A percentile compares a stretch with the other conserved stretches of the same genome.
These are phyloP conservation scores for Amanita exitialis DNA, from an alignment of 768 basidiomycete genomes.

Conservation along the genomic window DNA sequence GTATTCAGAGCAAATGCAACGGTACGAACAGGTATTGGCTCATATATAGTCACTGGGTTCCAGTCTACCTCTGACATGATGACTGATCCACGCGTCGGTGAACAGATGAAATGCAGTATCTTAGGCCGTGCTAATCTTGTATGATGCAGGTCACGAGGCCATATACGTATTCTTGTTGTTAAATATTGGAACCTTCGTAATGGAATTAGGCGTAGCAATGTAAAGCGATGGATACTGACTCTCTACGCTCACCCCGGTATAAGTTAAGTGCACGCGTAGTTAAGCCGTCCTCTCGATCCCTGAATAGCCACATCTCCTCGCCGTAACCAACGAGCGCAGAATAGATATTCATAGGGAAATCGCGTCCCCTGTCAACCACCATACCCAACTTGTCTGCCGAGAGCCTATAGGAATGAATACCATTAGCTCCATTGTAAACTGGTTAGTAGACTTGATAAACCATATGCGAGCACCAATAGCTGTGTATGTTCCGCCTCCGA, in stretches of 20 bases:
- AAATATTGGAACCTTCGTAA: conserved; percentile 68
- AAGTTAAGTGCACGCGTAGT: conserved; percentile 71
- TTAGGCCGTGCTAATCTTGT: conserved; percentile 34
- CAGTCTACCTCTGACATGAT: conserved; percentile 67
- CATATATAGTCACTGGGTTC: conserved; percentile 65
- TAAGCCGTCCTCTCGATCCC: conserved; percentile 37
- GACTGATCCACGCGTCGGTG: conserved; percentile 56
- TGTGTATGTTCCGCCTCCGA: conserved; percentile 84
- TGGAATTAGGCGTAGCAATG: conserved; percentile 1
- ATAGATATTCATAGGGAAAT: conserved; percentile 59
- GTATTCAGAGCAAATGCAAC: conserved; percentile 1
- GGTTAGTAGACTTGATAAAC: conserved; percentile 21
- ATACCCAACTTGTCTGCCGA: conserved; percentile 56
- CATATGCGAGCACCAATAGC: conserved; percentile 76
- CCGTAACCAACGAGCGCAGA: conserved; percentile 52
- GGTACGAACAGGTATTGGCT: conserved; percentile 72
- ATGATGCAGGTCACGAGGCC: conserved; percentile 53
- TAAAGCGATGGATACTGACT: conserved; percentile 28
- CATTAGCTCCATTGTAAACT: neutral
- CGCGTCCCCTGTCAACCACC: conserved; percentile 74
- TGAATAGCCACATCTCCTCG: conserved; percentile 66
- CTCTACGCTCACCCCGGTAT: conserved; percentile 64
- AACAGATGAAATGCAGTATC: conserved; percentile 75
- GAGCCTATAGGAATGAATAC: conserved; percentile 36
- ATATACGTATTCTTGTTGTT: conserved; percentile 60